Evolutionary conservation across 768 basidiomycete species (phyloP).

Genomic region (Boletus rufocinnamomeus): DNA sequence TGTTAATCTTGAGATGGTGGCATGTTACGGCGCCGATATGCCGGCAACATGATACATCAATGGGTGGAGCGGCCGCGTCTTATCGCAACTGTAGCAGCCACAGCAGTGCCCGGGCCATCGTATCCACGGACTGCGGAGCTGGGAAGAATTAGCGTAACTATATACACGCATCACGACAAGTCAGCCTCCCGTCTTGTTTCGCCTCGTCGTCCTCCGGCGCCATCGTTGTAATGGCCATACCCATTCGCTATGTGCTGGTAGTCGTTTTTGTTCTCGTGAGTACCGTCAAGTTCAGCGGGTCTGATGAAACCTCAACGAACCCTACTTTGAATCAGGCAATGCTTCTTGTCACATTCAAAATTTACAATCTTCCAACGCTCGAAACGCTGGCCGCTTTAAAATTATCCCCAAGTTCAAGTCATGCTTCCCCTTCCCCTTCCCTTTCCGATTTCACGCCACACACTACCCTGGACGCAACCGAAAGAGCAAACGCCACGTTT

Average conservation of each 20-base stretch:
- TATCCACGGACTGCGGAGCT: not conserved
- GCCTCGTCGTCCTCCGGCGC: not conserved
- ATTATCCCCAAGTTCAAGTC: not conserved
- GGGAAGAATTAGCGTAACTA: conserved; percentile 3
- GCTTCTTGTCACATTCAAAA: conserved; percentile 17
- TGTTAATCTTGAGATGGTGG: not conserved
- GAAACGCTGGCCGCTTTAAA: conserved; percentile 5
- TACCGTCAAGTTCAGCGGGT: not conserved
- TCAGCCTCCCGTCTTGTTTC: not conserved
- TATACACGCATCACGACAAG: conserved; percentile 14
- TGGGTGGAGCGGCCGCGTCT: not conserved
- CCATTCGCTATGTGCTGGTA: conserved; percentile 22
- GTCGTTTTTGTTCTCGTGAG: conserved; percentile 25
- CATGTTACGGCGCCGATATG: not conserved
- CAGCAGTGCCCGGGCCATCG: conserved; percentile 1
- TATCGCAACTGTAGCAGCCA: not conserved
- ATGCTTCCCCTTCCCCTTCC: not conserved
- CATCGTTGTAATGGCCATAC: conserved; percentile 18
- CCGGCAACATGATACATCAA: not conserved
- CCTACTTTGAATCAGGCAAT: conserved; percentile 7
- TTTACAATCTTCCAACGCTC: not conserved
- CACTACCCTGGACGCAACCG: not conserved
- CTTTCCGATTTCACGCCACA: not conserved
- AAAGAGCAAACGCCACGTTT: conserved; percentile 57
- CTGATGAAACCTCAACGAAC: not conserved